These are phyloP conservation scores for Hanseniaspora pseudoguilliermondii DNA, from an alignment of 805 yeast species.

Conservation along the genomic window DNA sequence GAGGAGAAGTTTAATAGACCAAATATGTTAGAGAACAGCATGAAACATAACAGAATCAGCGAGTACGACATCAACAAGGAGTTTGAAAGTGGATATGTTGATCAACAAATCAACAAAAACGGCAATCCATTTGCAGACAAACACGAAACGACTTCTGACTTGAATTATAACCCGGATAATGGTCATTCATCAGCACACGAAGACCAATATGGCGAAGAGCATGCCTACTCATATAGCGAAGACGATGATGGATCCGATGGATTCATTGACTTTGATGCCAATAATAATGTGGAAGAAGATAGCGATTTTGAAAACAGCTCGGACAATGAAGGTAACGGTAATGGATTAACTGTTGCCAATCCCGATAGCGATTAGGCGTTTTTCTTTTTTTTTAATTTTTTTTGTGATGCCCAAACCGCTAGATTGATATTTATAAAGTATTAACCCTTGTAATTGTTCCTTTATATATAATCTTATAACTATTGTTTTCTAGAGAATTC, in stretches of 20 bases:
- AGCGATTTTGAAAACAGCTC: background rate
- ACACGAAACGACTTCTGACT: conserved; percentile 11
- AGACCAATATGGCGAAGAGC: background rate
- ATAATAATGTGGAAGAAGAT: background rate
- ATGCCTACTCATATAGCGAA: conserved; percentile 5
- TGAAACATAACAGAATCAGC: conserved; percentile 1
- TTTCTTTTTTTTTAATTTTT: background rate
- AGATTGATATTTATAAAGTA: too few relatives aligned
- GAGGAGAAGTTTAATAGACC: conserved; percentile 1
- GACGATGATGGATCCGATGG: conserved; percentile 9
- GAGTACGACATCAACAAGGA: conserved; percentile 12
- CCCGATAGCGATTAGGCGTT: conserved; percentile 9
- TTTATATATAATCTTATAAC: too few relatives aligned
- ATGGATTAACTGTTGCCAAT: conserved; percentile 12
- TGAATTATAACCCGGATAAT: background rate
- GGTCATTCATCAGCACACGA: background rate
- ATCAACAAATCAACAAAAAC: conserved; percentile 1
- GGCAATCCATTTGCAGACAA: conserved; percentile 8
- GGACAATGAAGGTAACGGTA: background rate
- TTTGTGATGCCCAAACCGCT: background rate
- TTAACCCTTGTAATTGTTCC: too few relatives aligned
- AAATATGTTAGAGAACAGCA: background rate
- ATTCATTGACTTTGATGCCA: conserved; percentile 3
- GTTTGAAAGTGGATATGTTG: conserved; percentile 9
- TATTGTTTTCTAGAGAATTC: too few relatives aligned